Evolutionary conservation across 192 early-diverging fungal genomes (phyloP).

Genomic region (Coemansia sp.): DNA sequence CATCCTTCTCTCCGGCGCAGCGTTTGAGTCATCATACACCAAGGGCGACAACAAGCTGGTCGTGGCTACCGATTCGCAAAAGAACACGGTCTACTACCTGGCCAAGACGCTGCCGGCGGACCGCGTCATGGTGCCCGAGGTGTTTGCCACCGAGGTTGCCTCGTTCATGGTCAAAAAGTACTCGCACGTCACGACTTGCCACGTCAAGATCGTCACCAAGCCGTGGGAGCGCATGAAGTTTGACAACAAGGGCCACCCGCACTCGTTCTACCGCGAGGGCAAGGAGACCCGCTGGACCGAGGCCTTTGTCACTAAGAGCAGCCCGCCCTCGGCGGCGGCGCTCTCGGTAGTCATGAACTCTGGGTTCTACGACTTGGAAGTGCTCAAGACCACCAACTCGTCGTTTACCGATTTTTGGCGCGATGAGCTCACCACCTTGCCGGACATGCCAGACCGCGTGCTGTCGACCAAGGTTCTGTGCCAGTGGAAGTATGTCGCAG

Average conservation of each 20-base stretch:
- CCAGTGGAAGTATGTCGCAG: slow-evolving; percentile 57
- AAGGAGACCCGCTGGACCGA: slow-evolving; percentile 65
- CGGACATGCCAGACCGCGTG: slow-evolving; percentile 72
- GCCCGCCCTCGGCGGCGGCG: slow-evolving; percentile 10
- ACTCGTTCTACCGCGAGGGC: slow-evolving; percentile 70
- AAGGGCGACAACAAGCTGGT: slow-evolving; percentile 74
- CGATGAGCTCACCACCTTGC: slow-evolving; percentile 72
- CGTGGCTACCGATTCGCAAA: slow-evolving; percentile 73
- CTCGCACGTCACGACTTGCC: slow-evolving; percentile 61
- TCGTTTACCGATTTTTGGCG: slow-evolving; percentile 70
- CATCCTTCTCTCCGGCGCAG: slow-evolving; percentile 56
- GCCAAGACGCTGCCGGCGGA: slow-evolving; percentile 63
- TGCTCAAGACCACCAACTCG: slow-evolving; percentile 82
- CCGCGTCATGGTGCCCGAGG: slow-evolving; percentile 67
- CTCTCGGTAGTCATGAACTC: slow-evolving; percentile 55
- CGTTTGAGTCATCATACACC: slow-evolving; percentile 68
- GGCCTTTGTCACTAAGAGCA: slow-evolving; percentile 49
- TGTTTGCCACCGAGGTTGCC: slow-evolving; percentile 67
- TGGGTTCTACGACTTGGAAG: slow-evolving; percentile 67
- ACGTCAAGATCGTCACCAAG: slow-evolving; percentile 67
- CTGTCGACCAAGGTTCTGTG: slow-evolving; percentile 71
- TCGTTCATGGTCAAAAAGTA: slow-evolving; percentile 71
- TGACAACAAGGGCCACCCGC: slow-evolving; percentile 60
- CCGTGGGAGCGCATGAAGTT: slow-evolving; percentile 73
- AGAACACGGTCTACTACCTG: slow-evolving; percentile 74